These are phyloP conservation scores for Monosporascus sp. DNA, from an alignment of 2,329 filamentous ascomycete genomes.

Conservation along the genomic window DNA sequence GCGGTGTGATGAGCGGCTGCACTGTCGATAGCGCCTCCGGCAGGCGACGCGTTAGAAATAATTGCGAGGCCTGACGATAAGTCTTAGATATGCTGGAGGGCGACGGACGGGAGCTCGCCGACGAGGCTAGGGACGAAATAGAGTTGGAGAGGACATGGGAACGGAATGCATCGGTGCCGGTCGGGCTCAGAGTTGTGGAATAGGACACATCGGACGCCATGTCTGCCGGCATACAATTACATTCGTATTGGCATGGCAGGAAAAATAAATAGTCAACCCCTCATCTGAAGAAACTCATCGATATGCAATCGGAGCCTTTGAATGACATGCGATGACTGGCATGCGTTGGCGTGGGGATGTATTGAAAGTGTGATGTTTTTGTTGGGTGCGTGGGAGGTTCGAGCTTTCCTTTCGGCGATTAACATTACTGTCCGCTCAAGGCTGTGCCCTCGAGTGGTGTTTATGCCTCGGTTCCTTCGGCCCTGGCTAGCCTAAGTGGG, in stretches of 20 bases:
- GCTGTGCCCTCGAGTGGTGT: too few species aligned
- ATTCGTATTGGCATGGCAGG: background rate
- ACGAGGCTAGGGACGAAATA: slow-evolving; percentile 62
- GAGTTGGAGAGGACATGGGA: slow-evolving; percentile 55
- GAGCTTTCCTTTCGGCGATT: too few species aligned
- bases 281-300: background rate
- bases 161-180: slow-evolving; percentile 41
- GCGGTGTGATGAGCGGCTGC: slow-evolving; percentile 69
- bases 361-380: too few species aligned
- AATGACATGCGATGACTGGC: too few species aligned
- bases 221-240: slow-evolving; percentile 2
- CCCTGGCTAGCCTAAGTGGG: too few species aligned
- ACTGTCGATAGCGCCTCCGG: slow-evolving; percentile 85
- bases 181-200: slow-evolving; percentile 40
- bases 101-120: slow-evolving; percentile 53
- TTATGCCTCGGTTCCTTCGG: too few species aligned
- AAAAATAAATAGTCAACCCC: background rate
- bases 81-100: slow-evolving; percentile 78
- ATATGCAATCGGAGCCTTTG: background rate
- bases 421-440: too few species aligned
- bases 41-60: slow-evolving; percentile 89
- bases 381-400: too few species aligned
- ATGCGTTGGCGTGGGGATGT: too few species aligned
- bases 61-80: slow-evolving; percentile 88
- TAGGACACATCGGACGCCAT: slow-evolving; percentile 40